phyloP scores from a whole-genome alignment of 106 monocot genomes.

The Gastrodia elata region DNA sequence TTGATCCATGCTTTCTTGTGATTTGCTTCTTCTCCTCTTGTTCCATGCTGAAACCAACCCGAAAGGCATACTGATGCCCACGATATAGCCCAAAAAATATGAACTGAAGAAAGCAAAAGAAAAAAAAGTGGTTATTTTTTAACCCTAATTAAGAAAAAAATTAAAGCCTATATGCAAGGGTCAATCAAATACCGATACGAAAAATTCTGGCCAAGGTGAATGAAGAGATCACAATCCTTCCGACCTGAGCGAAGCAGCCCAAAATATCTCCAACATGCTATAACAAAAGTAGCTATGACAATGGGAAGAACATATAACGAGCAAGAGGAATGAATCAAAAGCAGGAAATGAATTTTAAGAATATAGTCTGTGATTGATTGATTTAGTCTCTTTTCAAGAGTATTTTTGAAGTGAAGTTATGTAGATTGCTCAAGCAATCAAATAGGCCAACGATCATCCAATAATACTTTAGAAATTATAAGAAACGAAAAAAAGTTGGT shows the following conservation, averaged over 20 bases:
- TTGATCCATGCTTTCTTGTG: constrained; percentile 51
- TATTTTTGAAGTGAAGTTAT: constrained; percentile 3
- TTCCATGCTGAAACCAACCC: constrained; percentile 74
- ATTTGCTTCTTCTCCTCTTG: constrained; percentile 71
- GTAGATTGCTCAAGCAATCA: constrained; percentile 16
- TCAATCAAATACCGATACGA: no score
- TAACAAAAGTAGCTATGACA: no score
- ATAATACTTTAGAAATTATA: constrained; percentile 26
- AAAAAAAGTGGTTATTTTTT: not conserved
- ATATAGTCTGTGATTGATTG: no score
- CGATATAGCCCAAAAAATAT: not conserved
- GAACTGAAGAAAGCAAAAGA: not conserved
- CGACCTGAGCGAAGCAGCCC: not conserved
- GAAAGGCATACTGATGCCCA: constrained; percentile 47
- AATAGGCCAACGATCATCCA: constrained; percentile 29
- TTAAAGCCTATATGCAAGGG: no score
- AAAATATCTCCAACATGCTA: not conserved
- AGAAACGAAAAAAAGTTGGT: constrained; percentile 11
- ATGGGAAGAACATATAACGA: constrained; percentile 5
- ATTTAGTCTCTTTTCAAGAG: no score
- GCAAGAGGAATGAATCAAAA: not conserved
- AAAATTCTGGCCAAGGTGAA: no score
- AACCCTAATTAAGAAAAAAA: no score
- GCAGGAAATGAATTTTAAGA: no score
- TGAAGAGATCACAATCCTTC: not conserved